phyloP scores from a whole-genome alignment of 768 basidiomycete genomes.

The Exidia glandulosa region DNA sequence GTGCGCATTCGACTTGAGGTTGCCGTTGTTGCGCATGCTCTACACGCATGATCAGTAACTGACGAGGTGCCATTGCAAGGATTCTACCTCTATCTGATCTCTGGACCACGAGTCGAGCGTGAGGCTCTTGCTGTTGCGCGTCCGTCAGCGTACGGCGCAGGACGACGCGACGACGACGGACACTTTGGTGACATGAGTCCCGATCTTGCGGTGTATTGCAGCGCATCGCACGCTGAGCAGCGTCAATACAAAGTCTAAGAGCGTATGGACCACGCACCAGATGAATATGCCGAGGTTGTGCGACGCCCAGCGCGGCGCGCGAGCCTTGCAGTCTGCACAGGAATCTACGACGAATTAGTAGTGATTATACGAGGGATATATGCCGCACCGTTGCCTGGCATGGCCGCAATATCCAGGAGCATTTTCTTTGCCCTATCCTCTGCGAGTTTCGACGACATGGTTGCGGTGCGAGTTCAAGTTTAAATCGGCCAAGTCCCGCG shows the following conservation, averaged over 20 bases:
- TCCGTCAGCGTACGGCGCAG: not conserved
- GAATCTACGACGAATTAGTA: slow-evolving; percentile 36
- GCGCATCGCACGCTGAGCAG: not conserved
- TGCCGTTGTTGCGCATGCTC: slow-evolving; percentile 75
- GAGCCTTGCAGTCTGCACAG: slow-evolving; percentile 88
- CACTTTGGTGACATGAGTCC: slow-evolving; percentile 91
- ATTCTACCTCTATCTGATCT: slow-evolving; percentile 77
- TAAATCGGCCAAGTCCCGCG: not conserved
- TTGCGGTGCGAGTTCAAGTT: not conserved
- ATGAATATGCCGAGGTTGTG: slow-evolving; percentile 83
- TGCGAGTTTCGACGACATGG: not conserved
- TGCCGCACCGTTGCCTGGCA: not conserved
- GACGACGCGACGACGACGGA: slow-evolving; percentile 26
- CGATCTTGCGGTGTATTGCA: slow-evolving; percentile 84
- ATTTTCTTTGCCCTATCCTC: not conserved
- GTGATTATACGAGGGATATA: not conserved
- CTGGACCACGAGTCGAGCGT: slow-evolving; percentile 81
- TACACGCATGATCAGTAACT: slow-evolving; percentile 20
- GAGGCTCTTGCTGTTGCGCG: slow-evolving; percentile 64
- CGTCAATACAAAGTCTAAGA: not conserved
- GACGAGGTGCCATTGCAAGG: slow-evolving; percentile 3
- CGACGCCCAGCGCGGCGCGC: slow-evolving; percentile 81
- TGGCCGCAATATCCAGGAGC: not conserved
- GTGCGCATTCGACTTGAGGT: slow-evolving; percentile 63
- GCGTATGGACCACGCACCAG: slow-evolving; percentile 38